These are phyloP conservation scores for Hymenoscyphus albidus DNA, from an alignment of 2,329 filamentous ascomycete genomes.

Conservation along the genomic window DNA sequence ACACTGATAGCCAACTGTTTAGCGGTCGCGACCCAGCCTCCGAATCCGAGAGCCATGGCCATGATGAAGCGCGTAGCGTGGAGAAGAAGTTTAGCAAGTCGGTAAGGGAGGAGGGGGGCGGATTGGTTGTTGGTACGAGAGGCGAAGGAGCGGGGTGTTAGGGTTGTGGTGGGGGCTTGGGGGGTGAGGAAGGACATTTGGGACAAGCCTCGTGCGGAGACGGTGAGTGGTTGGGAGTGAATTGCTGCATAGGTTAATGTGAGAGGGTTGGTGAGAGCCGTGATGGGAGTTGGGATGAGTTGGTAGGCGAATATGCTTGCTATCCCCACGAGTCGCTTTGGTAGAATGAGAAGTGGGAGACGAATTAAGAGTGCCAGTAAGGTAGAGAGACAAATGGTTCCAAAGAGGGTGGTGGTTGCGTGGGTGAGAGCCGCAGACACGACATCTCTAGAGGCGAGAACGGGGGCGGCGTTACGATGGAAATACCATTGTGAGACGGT, in stretches of 20 bases:
- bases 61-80: conserved; percentile 90
- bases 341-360: conserved; percentile 79
- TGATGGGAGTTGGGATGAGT: conserved; percentile 79
- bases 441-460: conserved; percentile 73
- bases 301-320: conserved; percentile 70
- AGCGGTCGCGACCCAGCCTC: conserved; percentile 93
- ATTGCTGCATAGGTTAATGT: conserved; percentile 92
- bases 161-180: conserved; percentile 68
- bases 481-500: conserved; percentile 99
- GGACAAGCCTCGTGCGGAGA: conserved; percentile 73
- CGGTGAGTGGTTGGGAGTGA: conserved; percentile 77
- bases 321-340: conserved; percentile 60
- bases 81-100: conserved; percentile 84
- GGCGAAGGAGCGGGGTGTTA: conserved; percentile 54
- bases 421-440: conserved; percentile 80
- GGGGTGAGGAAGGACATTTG: conserved; percentile 78
- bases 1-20: conserved; percentile 64
- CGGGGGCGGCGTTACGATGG: conserved; percentile 77
- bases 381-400: conserved; percentile 85
- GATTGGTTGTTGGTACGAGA: conserved; percentile 40
- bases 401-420: conserved; percentile 80
- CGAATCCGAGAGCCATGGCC: conserved; percentile 84
- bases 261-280: conserved; percentile 83
- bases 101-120: conserved; percentile 72
- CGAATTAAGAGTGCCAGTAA: conserved; percentile 76